Evolutionary conservation across 1,139 yeast species (phyloP).

Genomic region (Zygoascus hellenicus): DNA sequence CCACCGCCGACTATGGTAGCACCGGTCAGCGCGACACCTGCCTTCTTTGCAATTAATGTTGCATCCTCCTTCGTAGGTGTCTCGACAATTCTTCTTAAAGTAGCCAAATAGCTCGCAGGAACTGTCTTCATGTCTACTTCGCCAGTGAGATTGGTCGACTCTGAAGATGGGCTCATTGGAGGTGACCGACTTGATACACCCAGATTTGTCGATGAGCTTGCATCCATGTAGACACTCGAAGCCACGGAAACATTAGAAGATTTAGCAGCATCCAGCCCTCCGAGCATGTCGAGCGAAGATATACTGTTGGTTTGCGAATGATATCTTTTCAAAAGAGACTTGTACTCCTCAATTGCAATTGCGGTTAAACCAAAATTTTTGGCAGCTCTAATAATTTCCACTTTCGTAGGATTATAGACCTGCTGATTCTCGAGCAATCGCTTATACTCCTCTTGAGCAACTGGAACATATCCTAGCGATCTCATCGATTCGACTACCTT

Average conservation of each 20-base stretch:
- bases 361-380: constrained; percentile 38
- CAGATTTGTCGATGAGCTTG: constrained; percentile 9
- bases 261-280: constrained; percentile 1
- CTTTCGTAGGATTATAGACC: constrained; percentile 34
- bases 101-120: constrained; percentile 31
- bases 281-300: constrained; percentile 16
- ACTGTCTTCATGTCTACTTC: constrained; percentile 31
- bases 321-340: constrained; percentile 23
- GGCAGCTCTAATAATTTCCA: constrained; percentile 36
- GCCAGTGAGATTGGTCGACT: constrained; percentile 8
- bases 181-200: constrained; percentile 8
- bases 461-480: constrained; percentile 34
- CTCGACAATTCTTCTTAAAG: constrained; percentile 33
- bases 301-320: constrained; percentile 18
- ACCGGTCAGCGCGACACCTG: constrained; percentile 23
- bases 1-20: constrained; percentile 3
- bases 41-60: constrained; percentile 26
- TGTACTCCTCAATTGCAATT: constrained; percentile 35
- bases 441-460: constrained; percentile 35
- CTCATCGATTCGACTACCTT: constrained; percentile 31
- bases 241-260: background rate
- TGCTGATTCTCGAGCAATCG: constrained; percentile 32
- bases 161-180: constrained; percentile 10
- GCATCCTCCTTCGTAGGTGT: constrained; percentile 32
- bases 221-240: constrained; percentile 5